These are phyloP conservation scores for Lithohypha guttulata DNA, from an alignment of 2,329 filamentous ascomycete species.

Conservation along the genomic window DNA sequence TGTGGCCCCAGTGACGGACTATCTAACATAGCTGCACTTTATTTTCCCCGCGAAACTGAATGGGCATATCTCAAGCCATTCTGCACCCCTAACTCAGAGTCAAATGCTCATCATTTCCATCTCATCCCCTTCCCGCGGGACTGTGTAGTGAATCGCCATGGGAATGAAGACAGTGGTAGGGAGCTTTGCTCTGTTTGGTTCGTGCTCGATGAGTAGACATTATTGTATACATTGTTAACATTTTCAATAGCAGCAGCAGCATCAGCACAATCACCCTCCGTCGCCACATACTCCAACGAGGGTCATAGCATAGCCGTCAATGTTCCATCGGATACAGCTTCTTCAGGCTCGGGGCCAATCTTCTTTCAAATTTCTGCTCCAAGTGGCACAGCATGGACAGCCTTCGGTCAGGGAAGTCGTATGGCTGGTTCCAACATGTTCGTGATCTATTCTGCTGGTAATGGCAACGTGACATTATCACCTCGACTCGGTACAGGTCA, in stretches of 20 bases:
- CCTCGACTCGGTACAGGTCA: constrained; percentile 39
- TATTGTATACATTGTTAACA: background rate
- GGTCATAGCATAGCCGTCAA: constrained; percentile 34
- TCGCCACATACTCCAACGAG: constrained; percentile 13
- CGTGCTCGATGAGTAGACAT: background rate
- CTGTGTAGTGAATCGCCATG: too few species aligned
- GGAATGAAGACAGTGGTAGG: constrained; percentile 1
- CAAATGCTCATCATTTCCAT: background rate
- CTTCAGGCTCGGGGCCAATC: constrained; percentile 43
- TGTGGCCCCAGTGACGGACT: background rate
- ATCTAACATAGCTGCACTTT: too few species aligned
- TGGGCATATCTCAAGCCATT: too few species aligned
- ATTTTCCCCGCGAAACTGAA: too few species aligned
- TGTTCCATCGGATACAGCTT: constrained; percentile 43
- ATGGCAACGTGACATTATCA: constrained; percentile 48
- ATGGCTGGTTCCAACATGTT: constrained; percentile 51
- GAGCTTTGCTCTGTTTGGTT: constrained; percentile 6
- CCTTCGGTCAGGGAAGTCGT: constrained; percentile 42
- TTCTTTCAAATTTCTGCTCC: constrained; percentile 49
- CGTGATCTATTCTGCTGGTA: constrained; percentile 45
- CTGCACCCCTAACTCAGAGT: background rate
- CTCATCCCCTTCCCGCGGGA: too few species aligned
- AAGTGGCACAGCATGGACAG: constrained; percentile 43
- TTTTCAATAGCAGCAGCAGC: constrained; percentile 13
- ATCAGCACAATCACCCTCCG: constrained; percentile 12